Evolutionary conservation across 2,329 filamentous ascomycete species (phyloP).

Genomic region (Venturiaceae sp.): DNA sequence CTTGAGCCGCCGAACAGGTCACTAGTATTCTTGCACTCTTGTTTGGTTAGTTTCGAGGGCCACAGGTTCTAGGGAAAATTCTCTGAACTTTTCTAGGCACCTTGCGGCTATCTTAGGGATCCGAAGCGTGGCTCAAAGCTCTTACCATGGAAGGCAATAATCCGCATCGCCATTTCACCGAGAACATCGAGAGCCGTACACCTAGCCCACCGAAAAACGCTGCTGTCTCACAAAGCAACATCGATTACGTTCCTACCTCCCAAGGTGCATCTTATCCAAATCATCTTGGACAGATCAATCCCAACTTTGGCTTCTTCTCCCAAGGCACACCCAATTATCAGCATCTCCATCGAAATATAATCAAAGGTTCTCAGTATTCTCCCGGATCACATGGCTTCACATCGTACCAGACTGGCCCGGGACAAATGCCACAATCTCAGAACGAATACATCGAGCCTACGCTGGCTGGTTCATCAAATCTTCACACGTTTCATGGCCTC

Average conservation of each 20-base stretch:
- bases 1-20: too few species aligned
- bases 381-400: background rate
- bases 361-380: background rate
- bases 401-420: background rate
- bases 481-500: too few species aligned
- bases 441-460: too few species aligned
- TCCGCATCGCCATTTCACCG: background rate
- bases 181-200: background rate
- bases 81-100: too few species aligned
- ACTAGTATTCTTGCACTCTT: too few species aligned
- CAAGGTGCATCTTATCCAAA: background rate
- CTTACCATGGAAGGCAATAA: background rate
- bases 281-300: background rate
- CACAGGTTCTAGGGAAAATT: too few species aligned
- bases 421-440: too few species aligned
- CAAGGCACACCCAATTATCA: background rate
- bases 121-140: too few species aligned
- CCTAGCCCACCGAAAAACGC: background rate
- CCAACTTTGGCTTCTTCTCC: background rate
- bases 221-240: background rate
- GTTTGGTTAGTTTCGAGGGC: too few species aligned
- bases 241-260: background rate
- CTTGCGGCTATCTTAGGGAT: too few species aligned
- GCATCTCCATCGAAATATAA: background rate
- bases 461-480: too few species aligned